Evolutionary conservation across 1,284 basidiomycete genomes (phyloP).

Genomic region (Leucoagaricus sp.): DNA sequence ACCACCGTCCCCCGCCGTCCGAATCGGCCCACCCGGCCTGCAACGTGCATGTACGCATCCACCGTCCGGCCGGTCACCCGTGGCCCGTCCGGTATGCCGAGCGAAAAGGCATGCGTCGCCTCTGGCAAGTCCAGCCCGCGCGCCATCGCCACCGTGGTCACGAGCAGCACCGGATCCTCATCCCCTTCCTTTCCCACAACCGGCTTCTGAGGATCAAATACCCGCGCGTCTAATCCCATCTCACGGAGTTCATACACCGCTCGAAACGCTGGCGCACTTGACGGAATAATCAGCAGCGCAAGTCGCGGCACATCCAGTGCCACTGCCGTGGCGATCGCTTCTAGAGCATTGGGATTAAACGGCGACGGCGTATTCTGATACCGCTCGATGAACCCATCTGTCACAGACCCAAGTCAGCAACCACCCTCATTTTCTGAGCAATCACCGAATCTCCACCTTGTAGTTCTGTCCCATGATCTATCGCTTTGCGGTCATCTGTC

Average conservation of each 20-base stretch:
- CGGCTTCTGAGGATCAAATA: slow-evolving; percentile 48
- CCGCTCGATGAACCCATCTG: slow-evolving; percentile 34
- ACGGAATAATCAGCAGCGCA: slow-evolving; percentile 67
- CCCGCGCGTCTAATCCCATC: slow-evolving; percentile 68
- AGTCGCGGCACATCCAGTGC: slow-evolving; percentile 70
- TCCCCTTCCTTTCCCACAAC: slow-evolving; percentile 19
- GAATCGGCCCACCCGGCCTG: slow-evolving; percentile 77
- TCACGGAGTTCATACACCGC: slow-evolving; percentile 62
- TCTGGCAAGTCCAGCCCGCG: slow-evolving; percentile 73
- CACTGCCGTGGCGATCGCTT: slow-evolving; percentile 69
- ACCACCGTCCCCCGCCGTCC: slow-evolving; percentile 65
- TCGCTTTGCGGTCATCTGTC: slow-evolving; percentile 1
- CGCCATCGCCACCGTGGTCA: slow-evolving; percentile 65
- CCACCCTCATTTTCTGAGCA: slow-evolving; percentile 8
- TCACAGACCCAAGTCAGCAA: slow-evolving; percentile 17
- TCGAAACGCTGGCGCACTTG: slow-evolving; percentile 56
- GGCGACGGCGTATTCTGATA: slow-evolving; percentile 47
- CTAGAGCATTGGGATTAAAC: slow-evolving; percentile 55
- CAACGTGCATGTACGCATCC: slow-evolving; percentile 68
- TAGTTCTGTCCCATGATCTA: background rate
- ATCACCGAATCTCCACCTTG: slow-evolving; percentile 8
- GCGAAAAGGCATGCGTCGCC: slow-evolving; percentile 72
- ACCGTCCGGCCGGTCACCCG: slow-evolving; percentile 44
- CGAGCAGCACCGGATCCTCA: slow-evolving; percentile 63
- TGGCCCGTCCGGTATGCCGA: slow-evolving; percentile 57